Evolutionary conservation across 2,329 filamentous ascomycete species (phyloP).

Genomic region (Grosmannia clavigera): DNA sequence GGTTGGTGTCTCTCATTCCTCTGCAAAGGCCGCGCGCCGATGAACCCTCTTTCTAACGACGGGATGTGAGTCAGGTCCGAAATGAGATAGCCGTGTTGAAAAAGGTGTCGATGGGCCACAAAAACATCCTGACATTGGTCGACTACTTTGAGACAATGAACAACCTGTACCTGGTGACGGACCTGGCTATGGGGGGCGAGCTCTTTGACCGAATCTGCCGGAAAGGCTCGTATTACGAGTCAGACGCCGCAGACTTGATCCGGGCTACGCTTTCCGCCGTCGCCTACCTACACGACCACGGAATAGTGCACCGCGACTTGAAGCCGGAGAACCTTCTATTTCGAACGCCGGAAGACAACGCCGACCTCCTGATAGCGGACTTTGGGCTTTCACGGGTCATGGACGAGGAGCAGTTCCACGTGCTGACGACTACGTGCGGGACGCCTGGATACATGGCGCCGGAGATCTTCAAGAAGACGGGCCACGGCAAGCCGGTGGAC

Average conservation of each 20-base stretch:
- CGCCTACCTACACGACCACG: conserved; percentile 95
- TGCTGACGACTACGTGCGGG: conserved; percentile 92
- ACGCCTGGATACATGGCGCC: conserved; percentile 99
- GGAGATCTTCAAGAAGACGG: conserved; percentile 98
- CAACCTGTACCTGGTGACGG: conserved; percentile 95
- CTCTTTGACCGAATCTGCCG: conserved; percentile 97
- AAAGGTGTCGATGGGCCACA: conserved; percentile 96
- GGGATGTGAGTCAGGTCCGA: conserved; percentile 49
- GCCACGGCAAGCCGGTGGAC: conserved; percentile 95
- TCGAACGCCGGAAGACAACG: conserved; percentile 93
- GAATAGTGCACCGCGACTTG: conserved; percentile 93
- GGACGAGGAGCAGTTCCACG: conserved; percentile 98
- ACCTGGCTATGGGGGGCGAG: conserved; percentile 90
- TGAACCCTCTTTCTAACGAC: background rate
- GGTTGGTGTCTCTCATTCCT: conserved; percentile 38
- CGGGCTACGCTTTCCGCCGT: conserved; percentile 93
- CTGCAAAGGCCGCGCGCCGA: background rate
- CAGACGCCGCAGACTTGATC: conserved; percentile 89
- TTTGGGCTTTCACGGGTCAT: conserved; percentile 94
- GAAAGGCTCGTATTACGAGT: conserved; percentile 97
- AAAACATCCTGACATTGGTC: conserved; percentile 93
- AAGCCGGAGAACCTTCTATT: conserved; percentile 97
- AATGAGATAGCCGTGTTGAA: conserved; percentile 98
- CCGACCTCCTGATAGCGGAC: conserved; percentile 91
- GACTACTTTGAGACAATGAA: conserved; percentile 99